Percentiles rank a stretch among this genome's conserved stretches.
phyloP scores from a whole-genome alignment of 192 early-diverging fungal genomes.

The Coemansia brasiliensis region DNA sequence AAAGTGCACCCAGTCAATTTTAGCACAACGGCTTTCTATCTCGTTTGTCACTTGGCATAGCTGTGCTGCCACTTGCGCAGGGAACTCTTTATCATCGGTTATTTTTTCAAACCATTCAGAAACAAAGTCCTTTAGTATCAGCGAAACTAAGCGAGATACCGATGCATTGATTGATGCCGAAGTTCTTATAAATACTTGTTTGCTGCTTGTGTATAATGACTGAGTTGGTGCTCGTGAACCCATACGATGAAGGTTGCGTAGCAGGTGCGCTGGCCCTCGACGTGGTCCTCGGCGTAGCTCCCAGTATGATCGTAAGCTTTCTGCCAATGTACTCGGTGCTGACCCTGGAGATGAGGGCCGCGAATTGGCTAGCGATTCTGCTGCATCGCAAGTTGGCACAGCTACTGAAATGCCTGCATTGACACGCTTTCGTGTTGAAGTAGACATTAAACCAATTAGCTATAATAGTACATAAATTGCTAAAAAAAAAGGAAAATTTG shows the following conservation, averaged over 20 bases:
- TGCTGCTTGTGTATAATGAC: background rate
- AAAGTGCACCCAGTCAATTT: constrained; percentile 48
- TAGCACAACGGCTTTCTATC: constrained; percentile 31
- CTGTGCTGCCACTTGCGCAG: constrained; percentile 29
- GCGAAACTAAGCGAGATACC: constrained; percentile 24
- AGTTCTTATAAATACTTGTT: constrained; percentile 9
- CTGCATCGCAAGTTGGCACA: background rate
- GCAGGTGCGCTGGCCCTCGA: constrained; percentile 14
- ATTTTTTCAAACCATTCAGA: constrained; percentile 47
- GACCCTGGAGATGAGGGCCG: constrained; percentile 36
- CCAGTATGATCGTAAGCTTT: constrained; percentile 50
- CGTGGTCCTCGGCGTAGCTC: constrained; percentile 31
- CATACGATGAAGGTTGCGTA: constrained; percentile 35
- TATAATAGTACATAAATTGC: background rate
- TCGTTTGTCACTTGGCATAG: constrained; percentile 32
- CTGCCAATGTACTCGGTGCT: constrained; percentile 46
- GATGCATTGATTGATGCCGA: constrained; percentile 32
- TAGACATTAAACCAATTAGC: background rate
- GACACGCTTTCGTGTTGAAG: background rate
- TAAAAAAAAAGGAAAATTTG: background rate
- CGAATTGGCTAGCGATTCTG: constrained; percentile 15
- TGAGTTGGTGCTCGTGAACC: constrained; percentile 7
- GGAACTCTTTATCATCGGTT: constrained; percentile 49
- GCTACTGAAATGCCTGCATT: background rate
- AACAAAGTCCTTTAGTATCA: constrained; percentile 48